These are phyloP conservation scores for Aureobasidium sp. DNA, from an alignment of 2,329 filamentous ascomycete genomes.

Conservation along the genomic window DNA sequence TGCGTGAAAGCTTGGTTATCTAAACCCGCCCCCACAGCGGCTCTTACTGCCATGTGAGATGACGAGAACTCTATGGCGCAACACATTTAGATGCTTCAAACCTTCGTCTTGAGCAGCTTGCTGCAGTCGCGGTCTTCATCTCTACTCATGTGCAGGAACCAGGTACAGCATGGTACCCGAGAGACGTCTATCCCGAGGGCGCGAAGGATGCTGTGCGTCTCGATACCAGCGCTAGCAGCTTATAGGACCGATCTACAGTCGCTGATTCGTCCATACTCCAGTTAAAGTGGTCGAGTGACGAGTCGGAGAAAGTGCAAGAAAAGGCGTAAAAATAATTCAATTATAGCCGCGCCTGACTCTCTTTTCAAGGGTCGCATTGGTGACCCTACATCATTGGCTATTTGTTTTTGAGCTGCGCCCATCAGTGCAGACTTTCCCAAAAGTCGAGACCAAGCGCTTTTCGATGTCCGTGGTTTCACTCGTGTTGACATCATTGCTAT, in stretches of 20 bases:
- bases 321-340: background rate
- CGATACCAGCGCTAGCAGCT: background rate
- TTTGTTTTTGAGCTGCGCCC: background rate
- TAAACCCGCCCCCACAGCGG: background rate
- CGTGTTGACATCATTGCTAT: background rate
- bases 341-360: background rate
- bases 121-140: too few species aligned
- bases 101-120: background rate
- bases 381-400: background rate
- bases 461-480: background rate
- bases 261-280: background rate
- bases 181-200: background rate
- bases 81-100: background rate
- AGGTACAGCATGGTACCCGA: background rate
- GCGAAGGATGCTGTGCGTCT: background rate
- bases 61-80: background rate
- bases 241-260: background rate
- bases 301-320: background rate
- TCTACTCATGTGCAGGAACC: rapidly evolving
- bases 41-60: background rate
- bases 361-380: background rate
- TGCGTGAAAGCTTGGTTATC: background rate
- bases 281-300: background rate
- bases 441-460: background rate
- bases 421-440: background rate